These are phyloP conservation scores for Yarrowia deformans DNA, from an alignment of 805 yeast genomes.

Conservation along the genomic window DNA sequence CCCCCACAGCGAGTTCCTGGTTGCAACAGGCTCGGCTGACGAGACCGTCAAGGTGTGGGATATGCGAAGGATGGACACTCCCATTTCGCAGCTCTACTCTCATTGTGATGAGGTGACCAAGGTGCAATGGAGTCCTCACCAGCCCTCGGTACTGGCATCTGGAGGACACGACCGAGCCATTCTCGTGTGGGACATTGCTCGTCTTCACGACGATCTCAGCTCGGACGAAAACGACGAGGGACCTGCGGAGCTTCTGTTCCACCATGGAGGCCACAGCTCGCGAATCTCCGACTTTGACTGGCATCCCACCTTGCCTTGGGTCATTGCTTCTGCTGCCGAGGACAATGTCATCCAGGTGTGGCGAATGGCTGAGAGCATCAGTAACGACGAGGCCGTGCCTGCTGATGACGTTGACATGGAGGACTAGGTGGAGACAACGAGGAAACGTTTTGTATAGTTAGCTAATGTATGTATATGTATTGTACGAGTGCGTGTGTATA, in stretches of 20 bases:
- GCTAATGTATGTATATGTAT: conserved; percentile 4
- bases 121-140: conserved; percentile 61
- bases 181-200: conserved; percentile 74
- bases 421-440: conserved; percentile 3
- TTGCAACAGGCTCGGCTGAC: conserved; percentile 83
- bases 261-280: conserved; percentile 88
- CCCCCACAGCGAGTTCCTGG: conserved; percentile 58
- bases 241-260: conserved; percentile 78
- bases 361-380: conserved; percentile 64
- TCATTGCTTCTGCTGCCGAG: conserved; percentile 73
- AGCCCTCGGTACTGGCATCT: conserved; percentile 63
- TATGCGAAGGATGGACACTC: conserved; percentile 64
- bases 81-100: conserved; percentile 71
- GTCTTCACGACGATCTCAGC: conserved; percentile 61
- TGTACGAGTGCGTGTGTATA: not conserved
- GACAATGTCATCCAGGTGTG: conserved; percentile 79
- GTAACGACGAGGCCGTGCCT: conserved; percentile 46
- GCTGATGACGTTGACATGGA: conserved; percentile 51
- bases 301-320: conserved; percentile 65
- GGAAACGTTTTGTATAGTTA: conserved; percentile 32
- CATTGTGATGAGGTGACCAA: conserved; percentile 65
- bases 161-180: conserved; percentile 73
- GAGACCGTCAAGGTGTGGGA: conserved; percentile 79
- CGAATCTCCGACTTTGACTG: conserved; percentile 71
- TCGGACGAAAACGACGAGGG: conserved; percentile 64